Evolutionary conservation across 2,329 filamentous ascomycete species (phyloP), one percentile per base, ranked within the genome.

Genomic region (Alternaria metachromatica): DNA sequence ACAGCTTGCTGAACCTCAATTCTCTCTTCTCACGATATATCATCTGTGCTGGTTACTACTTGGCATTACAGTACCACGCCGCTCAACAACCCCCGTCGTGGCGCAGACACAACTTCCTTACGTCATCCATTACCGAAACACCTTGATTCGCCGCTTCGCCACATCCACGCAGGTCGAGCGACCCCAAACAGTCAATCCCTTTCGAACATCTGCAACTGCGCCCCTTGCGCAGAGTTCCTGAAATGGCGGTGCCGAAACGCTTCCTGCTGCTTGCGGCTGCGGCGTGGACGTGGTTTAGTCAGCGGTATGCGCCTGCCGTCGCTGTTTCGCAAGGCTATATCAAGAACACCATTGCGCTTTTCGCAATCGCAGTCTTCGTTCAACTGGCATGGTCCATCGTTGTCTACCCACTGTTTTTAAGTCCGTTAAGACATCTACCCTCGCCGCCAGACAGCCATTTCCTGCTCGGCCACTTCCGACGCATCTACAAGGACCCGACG

Each of bases 321-420:
- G 63, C 72, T 6, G 18, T 82, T 10, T 76, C 75, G 23, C 51
- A 56, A 6, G 76, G 76, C 8, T 80, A 80, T 41, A 45, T 82
- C 5, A 78, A 78, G 54, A 84, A 83, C 7, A 77, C 80, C 4
- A 7, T 78, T 0, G 71, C 79, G n/a, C 61, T 86, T 3, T 85
- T 82, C 65, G 33, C 79, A 9, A 21, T 81, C 2, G 73, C 80
- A 50, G 71, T 82, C 23, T 44, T 80, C 4, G 57, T 72, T 1
- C 81, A 78, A 66, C 70, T 70, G 4, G 67, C 78, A 25, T 88
- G 81, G 77, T 73, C 59, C 6, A 72, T 86, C 0, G 54, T 89
- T 10, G 69, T 91, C 46, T 90, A 88, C 70, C 89, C 88, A 4
- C 78, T 82, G 33, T 86, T 83, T 63, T 80, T 90, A 63, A 88